These are phyloP conservation scores for Termitomyces sp. DNA, from an alignment of 768 basidiomycete species.

Conservation along the genomic window DNA sequence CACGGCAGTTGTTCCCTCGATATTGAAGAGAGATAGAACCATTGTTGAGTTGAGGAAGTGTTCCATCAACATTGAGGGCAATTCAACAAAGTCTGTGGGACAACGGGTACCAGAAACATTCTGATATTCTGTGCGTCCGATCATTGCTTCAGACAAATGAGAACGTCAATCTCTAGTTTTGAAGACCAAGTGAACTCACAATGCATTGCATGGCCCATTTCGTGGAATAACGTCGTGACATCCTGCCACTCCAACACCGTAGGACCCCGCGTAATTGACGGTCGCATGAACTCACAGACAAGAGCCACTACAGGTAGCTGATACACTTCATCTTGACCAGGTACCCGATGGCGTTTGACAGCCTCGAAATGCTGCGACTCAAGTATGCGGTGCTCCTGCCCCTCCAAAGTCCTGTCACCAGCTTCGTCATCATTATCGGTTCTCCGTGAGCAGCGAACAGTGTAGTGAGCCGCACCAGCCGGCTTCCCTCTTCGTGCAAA, in stretches of 20 bases:
- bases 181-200: constrained; percentile 52
- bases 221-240: constrained; percentile 92
- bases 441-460: constrained; percentile 89
- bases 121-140: constrained; percentile 94
- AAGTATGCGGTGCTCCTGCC: constrained; percentile 32
- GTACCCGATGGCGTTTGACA: constrained; percentile 51
- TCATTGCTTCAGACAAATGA: constrained; percentile 67
- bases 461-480: constrained; percentile 94
- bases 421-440: constrained; percentile 85
- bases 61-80: constrained; percentile 98
- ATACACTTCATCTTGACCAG: constrained; percentile 62
- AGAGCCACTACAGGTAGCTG: constrained; percentile 92
- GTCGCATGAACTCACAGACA: constrained; percentile 78
- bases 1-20: constrained; percentile 37
- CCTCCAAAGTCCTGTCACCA: constrained; percentile 48
- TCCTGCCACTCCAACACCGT: constrained; percentile 88
- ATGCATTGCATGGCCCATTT: constrained; percentile 99
- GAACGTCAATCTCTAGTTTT: background rate
- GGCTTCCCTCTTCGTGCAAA: constrained; percentile 83
- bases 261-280: constrained; percentile 54
- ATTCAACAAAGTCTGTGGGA: constrained; percentile 96
- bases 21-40: constrained; percentile 77
- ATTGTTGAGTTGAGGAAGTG: constrained; percentile 85
- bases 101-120: constrained; percentile 97
- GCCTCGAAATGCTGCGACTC: constrained; percentile 62